phyloP scores from a whole-genome alignment of 192 early-diverging fungal genomes.

The Gonapodya sp. region DNA sequence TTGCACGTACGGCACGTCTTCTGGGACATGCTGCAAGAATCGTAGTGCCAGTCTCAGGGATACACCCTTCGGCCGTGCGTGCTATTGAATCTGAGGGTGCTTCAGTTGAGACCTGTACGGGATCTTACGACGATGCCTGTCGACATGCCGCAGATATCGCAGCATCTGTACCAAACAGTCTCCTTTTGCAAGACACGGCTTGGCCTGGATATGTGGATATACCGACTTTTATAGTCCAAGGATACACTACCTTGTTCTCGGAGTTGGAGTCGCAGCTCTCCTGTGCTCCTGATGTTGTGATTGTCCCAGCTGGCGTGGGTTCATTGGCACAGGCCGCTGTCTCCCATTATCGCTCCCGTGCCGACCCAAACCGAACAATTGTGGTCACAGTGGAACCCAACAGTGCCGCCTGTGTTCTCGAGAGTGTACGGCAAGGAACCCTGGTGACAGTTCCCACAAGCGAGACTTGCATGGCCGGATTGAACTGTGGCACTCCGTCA shows the following conservation, averaged over 20 bases:
- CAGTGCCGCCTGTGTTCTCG: background rate
- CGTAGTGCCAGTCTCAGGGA: background rate
- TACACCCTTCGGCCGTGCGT: background rate
- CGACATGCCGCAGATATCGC: background rate
- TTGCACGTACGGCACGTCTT: background rate
- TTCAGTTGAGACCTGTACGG: background rate
- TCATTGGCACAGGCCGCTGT: background rate
- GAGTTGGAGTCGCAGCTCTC: background rate
- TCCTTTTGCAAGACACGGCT: background rate
- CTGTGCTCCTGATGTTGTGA: background rate
- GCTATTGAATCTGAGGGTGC: background rate
- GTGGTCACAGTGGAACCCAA: background rate
- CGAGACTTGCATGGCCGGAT: background rate
- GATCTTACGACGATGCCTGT: constrained; percentile 2
- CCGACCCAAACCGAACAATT: background rate
- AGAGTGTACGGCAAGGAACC: background rate
- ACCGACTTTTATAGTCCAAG: background rate
- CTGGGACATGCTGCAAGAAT: background rate
- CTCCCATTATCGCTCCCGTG: background rate
- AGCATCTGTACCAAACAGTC: background rate
- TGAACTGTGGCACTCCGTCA: background rate
- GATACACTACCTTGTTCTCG: background rate
- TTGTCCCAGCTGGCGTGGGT: constrained; percentile 1
- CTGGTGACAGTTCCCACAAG: background rate
- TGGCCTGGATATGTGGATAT: background rate